Evolutionary conservation across 2,329 filamentous ascomycete genomes (phyloP).

Genomic region (Mycosphaerella sp.): DNA sequence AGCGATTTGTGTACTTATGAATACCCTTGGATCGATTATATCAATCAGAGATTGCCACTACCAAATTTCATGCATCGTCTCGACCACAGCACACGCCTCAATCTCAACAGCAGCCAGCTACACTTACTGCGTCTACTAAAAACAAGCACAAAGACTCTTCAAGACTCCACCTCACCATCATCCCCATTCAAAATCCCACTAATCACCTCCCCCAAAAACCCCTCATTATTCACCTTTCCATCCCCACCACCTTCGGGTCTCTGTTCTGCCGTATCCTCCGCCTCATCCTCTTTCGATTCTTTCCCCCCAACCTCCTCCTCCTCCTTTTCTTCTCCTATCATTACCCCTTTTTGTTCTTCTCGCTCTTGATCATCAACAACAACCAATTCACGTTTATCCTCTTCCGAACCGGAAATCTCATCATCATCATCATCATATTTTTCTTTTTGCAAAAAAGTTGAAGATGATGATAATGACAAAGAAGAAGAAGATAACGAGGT

Average conservation of each 20-base stretch:
- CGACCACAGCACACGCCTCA: neutral
- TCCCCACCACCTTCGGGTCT: neutral
- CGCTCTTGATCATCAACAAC: no score
- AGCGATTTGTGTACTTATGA: neutral
- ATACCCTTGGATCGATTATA: constrained; percentile 1
- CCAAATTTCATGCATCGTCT: no score
- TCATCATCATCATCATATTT: neutral
- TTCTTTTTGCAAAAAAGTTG: no score
- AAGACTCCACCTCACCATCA: neutral
- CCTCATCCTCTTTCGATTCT: neutral
- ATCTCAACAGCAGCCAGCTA: neutral
- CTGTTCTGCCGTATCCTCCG: neutral
- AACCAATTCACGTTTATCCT: no score
- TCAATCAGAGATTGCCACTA: no score
- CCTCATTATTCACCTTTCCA: neutral
- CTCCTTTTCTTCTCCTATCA: no score
- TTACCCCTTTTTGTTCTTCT: no score
- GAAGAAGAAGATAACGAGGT: neutral
- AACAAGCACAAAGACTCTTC: neutral
- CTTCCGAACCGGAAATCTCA: no score
- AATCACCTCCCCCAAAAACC: neutral
- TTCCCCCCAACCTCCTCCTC: neutral
- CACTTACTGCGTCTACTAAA: neutral
- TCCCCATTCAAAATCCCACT: neutral
- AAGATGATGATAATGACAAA: no score